phyloP scores from a whole-genome alignment of 352 stramenopile species.

The Pythium coloratum region DNA sequence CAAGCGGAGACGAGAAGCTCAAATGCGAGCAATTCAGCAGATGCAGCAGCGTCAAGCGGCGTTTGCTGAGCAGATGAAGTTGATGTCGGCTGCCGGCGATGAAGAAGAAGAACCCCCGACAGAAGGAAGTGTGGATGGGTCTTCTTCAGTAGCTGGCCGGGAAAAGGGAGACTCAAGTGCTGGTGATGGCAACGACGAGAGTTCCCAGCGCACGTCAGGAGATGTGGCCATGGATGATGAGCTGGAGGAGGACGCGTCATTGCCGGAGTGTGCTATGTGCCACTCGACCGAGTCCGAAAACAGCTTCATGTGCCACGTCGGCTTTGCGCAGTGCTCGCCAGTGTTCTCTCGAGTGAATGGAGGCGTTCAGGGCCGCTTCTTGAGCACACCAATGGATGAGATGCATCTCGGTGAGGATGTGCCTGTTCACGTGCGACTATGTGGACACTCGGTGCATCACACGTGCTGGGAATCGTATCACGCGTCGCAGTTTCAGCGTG shows the following conservation, averaged over 20 bases:
- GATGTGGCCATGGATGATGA: slow-evolving; percentile 56
- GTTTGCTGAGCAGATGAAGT: slow-evolving; percentile 78
- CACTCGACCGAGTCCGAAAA: slow-evolving; percentile 76
- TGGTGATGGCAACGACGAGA: slow-evolving; percentile 31
- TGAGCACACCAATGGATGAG: slow-evolving; percentile 83
- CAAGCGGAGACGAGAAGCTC: slow-evolving; percentile 66
- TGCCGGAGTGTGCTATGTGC: slow-evolving; percentile 84
- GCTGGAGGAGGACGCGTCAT: slow-evolving; percentile 16
- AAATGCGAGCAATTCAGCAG: slow-evolving; percentile 71
- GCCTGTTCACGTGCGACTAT: slow-evolving; percentile 82
- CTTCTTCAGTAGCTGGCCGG: neutral
- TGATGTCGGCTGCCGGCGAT: slow-evolving; percentile 47
- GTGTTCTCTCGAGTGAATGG: slow-evolving; percentile 72
- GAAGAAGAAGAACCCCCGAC: slow-evolving; percentile 40
- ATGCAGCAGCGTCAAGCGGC: slow-evolving; percentile 83
- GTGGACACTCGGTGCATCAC: slow-evolving; percentile 95
- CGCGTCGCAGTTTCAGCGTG: slow-evolving; percentile 92
- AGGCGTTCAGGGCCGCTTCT: slow-evolving; percentile 43
- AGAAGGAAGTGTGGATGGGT: slow-evolving; percentile 32
- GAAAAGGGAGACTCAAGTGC: slow-evolving; percentile 26
- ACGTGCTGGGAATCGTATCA: slow-evolving; percentile 95
- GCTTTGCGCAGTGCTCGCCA: slow-evolving; percentile 81
- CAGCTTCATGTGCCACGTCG: slow-evolving; percentile 87
- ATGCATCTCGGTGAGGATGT: slow-evolving; percentile 86
- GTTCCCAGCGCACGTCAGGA: slow-evolving; percentile 23